Base-by-base conservation (phyloP, 2,329 filamentous ascomycete genomes). In the Trichocomaceae sp. region DNA sequence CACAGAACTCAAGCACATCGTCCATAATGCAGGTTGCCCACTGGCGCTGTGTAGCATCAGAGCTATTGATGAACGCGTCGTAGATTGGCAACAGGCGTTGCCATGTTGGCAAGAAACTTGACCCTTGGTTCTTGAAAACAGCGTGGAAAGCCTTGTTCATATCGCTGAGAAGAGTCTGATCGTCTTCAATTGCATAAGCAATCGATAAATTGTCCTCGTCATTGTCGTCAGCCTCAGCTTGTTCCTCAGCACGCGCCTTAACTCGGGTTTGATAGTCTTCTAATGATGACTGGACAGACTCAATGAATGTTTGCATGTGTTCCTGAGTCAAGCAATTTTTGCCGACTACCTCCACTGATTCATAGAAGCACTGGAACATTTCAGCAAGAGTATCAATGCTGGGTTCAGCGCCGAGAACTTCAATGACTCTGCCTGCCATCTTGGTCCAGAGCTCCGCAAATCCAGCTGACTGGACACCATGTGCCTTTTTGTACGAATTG, bases 71-170 rank as follows among this genome's bases (percentile, higher is more conserved):
- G 71, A 97, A 97, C 31, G 79, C 79, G 63, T 91, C 85, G 70
- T 97, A 97, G 54, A 90, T 95, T 10, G 81, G 77, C 70, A 96
- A 83, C 22, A 99, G 79, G 52, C 83, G 83, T 69, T 96, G 88
- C 91, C 92, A 99, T 42, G 89, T 79, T 5, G 85, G 86, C 52
- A 99, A 79, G 79, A 99, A 99, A 10, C 81, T 77, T 9, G 84
- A 79, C 22, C 89, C 88, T 69, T 96, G 90, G 75, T 96, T 91
- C 79, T 97, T 97, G 81, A 99, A 99, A 61, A 99, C 90, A 58
- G 90, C 92, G 74, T 99, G 93, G 81, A 95, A 99, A 0, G 93
- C 92, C 79, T 99, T 99, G 83, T 99, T 99, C 93, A 99, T 99
- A 68, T 99, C 93, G 1, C 91, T 96, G 44, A 99, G 81, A 17